These are phyloP conservation scores for Neofusicoccum kwambonambiense DNA, from an alignment of 2,329 filamentous ascomycete genomes.

Conservation along the genomic window DNA sequence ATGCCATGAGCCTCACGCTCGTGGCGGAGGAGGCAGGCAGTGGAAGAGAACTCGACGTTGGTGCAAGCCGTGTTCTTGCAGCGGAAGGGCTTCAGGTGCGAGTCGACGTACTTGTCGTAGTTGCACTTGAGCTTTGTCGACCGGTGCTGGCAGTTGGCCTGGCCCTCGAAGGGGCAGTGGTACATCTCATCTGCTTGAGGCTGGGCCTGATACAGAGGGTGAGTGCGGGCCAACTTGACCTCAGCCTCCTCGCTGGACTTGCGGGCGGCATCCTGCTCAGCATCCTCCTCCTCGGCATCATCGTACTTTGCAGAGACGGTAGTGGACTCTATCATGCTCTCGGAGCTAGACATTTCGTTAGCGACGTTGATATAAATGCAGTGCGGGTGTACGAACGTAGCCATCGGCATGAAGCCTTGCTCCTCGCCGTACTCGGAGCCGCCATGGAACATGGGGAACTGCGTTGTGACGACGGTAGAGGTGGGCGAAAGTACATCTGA, in stretches of 20 bases:
- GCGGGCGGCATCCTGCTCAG: slow-evolving; percentile 4
- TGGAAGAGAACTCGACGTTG: slow-evolving; percentile 88
- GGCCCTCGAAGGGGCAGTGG: slow-evolving; percentile 84
- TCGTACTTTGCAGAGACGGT: slow-evolving; percentile 14
- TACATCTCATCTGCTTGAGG: slow-evolving; percentile 76
- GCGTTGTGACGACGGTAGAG: slow-evolving; percentile 27
- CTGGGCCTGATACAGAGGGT: slow-evolving; percentile 68
- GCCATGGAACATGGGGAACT: slow-evolving; percentile 14
- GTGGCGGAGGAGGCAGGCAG: slow-evolving; percentile 88
- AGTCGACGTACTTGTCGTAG: slow-evolving; percentile 98
- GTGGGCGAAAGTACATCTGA: slow-evolving; percentile 31
- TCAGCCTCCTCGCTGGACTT: slow-evolving; percentile 34
- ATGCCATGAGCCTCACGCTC: slow-evolving; percentile 95
- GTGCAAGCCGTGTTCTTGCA: slow-evolving; percentile 85
- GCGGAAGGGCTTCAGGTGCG: slow-evolving; percentile 91
- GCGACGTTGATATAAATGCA: background rate
- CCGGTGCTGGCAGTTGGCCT: slow-evolving; percentile 78
- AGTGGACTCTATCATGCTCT: slow-evolving; percentile 7
- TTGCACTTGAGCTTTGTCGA: slow-evolving; percentile 98
- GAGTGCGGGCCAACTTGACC: slow-evolving; percentile 46
- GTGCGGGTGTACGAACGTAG: background rate
- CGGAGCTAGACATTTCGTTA: background rate
- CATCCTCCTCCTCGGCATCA: slow-evolving; percentile 28
- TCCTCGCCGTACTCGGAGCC: slow-evolving; percentile 16
- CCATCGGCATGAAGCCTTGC: slow-evolving; percentile 11